phyloP scores from a whole-genome alignment of 495 filamentous ascomycete species.

The Lasiosphaeria miniovina region DNA sequence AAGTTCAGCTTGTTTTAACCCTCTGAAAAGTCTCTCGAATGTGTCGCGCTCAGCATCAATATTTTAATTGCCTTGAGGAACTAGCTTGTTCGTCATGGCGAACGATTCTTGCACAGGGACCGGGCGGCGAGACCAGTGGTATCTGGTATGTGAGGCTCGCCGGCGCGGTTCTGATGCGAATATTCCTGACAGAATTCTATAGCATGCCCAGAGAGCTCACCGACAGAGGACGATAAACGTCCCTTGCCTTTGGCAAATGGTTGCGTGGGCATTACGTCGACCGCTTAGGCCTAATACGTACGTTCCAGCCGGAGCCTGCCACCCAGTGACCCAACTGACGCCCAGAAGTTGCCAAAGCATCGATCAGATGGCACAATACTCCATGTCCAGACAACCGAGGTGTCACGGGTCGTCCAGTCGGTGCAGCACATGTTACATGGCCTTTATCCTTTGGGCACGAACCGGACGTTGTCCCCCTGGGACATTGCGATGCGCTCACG shows the following conservation, averaged over 20 bases:
- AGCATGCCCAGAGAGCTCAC: slow-evolving; percentile 1
- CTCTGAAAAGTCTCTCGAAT: not conserved
- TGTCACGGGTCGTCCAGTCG: not conserved
- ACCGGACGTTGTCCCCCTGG: not conserved
- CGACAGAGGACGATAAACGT: not conserved
- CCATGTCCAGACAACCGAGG: not conserved
- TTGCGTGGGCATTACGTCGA: not conserved
- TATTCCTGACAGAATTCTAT: not conserved
- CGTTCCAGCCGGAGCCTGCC: not conserved
- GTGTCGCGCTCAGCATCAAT: not conserved
- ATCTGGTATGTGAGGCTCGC: not conserved
- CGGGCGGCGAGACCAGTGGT: not conserved
- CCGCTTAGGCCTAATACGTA: not conserved
- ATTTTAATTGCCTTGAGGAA: not conserved
- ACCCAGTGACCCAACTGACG: not conserved
- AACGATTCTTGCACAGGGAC: not conserved
- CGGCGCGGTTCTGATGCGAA: not conserved
- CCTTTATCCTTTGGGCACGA: slow-evolving; percentile 1
- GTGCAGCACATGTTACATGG: not conserved
- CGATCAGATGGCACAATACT: not conserved
- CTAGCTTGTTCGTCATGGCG: not conserved
- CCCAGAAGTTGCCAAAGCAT: slow-evolving; percentile 1
- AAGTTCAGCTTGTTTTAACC: slow-evolving; percentile 1
- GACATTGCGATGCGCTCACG: not conserved
- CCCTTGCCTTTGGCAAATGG: not conserved